These are phyloP conservation scores for Bombardia bombarda DNA, from an alignment of 495 filamentous ascomycete genomes.

Conservation along the genomic window DNA sequence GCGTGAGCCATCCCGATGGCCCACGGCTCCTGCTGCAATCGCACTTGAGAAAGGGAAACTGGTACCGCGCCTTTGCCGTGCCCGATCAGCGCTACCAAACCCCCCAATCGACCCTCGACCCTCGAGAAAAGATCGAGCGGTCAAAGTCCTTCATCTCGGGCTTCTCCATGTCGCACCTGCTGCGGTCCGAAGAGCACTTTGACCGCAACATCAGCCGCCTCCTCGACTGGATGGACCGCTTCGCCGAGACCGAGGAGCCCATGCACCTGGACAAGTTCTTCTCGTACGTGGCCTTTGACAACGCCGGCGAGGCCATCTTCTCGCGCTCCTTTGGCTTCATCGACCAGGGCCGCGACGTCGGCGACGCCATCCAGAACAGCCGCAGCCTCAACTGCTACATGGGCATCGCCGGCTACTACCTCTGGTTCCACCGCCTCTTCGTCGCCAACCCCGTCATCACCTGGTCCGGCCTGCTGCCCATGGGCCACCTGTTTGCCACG, in stretches of 20 bases:
- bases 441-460: slow-evolving; percentile 36
- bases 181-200: slow-evolving; percentile 33
- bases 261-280: slow-evolving; percentile 30
- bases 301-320: slow-evolving; percentile 26
- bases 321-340: slow-evolving; percentile 37
- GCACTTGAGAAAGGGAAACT: slow-evolving; percentile 20
- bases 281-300: slow-evolving; percentile 32
- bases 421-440: slow-evolving; percentile 23
- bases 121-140: slow-evolving; percentile 28
- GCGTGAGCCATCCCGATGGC: slow-evolving; percentile 38
- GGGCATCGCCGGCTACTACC: slow-evolving; percentile 34
- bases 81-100: slow-evolving; percentile 37
- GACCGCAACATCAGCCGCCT: slow-evolving; percentile 27
- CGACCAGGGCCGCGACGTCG: slow-evolving; percentile 30
- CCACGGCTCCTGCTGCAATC: slow-evolving; percentile 20
- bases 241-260: slow-evolving; percentile 12
- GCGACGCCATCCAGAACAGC: slow-evolving; percentile 27
- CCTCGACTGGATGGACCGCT: slow-evolving; percentile 22
- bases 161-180: slow-evolving; percentile 35
- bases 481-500: slow-evolving; percentile 39
- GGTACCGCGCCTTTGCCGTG: slow-evolving; percentile 29
- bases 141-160: slow-evolving; percentile 29
- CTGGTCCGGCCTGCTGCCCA: slow-evolving; percentile 32
- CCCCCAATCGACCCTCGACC: slow-evolving; percentile 36
- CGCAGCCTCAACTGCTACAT: slow-evolving; percentile 17